These are phyloP conservation scores for Alternaria sp. DNA, from an alignment of 2,329 filamentous ascomycete species.

Conservation along the genomic window DNA sequence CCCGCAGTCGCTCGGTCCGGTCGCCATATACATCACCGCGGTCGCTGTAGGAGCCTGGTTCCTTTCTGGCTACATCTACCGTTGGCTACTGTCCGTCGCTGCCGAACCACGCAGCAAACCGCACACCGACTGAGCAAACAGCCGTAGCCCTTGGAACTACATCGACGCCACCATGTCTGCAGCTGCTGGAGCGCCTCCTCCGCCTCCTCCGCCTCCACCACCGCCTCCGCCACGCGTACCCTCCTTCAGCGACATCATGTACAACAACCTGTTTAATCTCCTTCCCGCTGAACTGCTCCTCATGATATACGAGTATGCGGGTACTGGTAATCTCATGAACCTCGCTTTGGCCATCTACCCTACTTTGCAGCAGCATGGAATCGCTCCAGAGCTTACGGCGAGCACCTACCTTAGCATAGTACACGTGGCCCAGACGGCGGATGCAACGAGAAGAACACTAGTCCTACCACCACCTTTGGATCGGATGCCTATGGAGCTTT, in stretches of 20 bases:
- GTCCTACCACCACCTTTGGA: slow-evolving; percentile 11
- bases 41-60: slow-evolving; percentile 66
- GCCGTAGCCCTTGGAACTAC: neutral
- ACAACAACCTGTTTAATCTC: slow-evolving; percentile 42
- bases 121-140: slow-evolving; percentile 44
- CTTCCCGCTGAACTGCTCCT: slow-evolving; percentile 60
- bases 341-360: slow-evolving; percentile 59
- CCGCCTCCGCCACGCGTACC: slow-evolving; percentile 26
- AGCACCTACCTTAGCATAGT: slow-evolving; percentile 39
- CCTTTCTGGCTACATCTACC: slow-evolving; percentile 57
- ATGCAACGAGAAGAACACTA: neutral
- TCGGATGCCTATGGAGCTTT: slow-evolving; percentile 54
- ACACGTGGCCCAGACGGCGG: slow-evolving; percentile 8
- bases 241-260: neutral
- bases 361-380: slow-evolving; percentile 51
- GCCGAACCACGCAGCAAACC: slow-evolving; percentile 35
- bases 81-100: slow-evolving; percentile 40
- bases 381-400: slow-evolving; percentile 41
- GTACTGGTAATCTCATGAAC: slow-evolving; percentile 54
- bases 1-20: slow-evolving; percentile 78
- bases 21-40: slow-evolving; percentile 70
- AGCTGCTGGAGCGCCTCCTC: slow-evolving; percentile 33
- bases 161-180: slow-evolving; percentile 33
- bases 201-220: slow-evolving; percentile 32
- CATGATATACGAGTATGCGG: slow-evolving; percentile 55